Conservation (phyloP, 75 land plant genomes). For the Selaginella tamariscina region DNA sequence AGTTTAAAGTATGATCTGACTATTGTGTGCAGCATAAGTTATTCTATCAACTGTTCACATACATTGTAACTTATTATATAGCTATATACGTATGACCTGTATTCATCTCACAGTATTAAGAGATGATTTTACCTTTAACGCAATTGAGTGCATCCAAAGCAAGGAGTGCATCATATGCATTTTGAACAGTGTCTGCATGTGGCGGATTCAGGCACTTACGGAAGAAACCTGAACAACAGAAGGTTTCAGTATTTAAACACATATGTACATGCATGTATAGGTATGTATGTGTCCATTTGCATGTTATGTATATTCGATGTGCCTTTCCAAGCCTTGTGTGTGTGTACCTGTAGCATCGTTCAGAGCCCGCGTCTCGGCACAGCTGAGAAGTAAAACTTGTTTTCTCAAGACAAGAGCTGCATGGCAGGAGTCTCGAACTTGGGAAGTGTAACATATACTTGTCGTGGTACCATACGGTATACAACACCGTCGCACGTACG, state of each 20-base stretch:
- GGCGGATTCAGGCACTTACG: constrained; percentile 72
- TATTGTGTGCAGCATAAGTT: too few species aligned
- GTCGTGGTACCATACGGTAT: constrained; percentile 49
- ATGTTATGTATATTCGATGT: not conserved
- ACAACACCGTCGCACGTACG: constrained; percentile 82
- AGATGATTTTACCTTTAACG: constrained; percentile 9
- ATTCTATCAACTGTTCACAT: too few species aligned
- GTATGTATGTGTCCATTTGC: not conserved
- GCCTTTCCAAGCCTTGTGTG: not conserved
- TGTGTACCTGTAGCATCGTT: constrained; percentile 69
- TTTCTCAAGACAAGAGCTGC: constrained; percentile 57
- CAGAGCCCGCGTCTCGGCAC: constrained; percentile 58
- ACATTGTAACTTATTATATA: too few species aligned
- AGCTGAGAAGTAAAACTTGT: constrained; percentile 65
- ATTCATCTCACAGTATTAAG: too few species aligned
- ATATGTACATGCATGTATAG: too few species aligned
- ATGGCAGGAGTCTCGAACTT: constrained; percentile 59
- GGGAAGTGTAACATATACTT: constrained; percentile 32
- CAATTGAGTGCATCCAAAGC: constrained; percentile 33
- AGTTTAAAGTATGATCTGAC: too few species aligned
- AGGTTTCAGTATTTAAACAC: not conserved
- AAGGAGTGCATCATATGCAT: constrained; percentile 44
- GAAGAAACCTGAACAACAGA: constrained; percentile 34
- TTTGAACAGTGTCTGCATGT: constrained; percentile 36
- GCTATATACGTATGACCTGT: too few species aligned